A percentile compares a stretch with the other conserved stretches of the same genome.
Conservation (phyloP, 2,329 filamentous ascomycete genomes). For the Blastomyces percursus region DNA sequence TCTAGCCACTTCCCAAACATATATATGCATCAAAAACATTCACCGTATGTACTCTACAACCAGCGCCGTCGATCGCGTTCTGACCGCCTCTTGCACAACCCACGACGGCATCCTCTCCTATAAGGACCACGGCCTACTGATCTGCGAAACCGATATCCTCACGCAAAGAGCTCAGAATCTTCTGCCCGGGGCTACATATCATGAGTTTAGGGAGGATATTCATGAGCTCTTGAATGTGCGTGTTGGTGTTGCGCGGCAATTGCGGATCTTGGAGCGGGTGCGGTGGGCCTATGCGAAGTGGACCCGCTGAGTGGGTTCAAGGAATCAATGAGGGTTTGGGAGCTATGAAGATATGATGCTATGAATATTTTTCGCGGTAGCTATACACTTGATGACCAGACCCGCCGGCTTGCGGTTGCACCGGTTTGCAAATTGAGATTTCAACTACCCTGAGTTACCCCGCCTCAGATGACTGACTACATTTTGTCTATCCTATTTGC, state of each 20-base stretch:
- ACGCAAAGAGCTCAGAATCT: slow-evolving; percentile 55
- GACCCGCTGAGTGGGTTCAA: slow-evolving; percentile 32
- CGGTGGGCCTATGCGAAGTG: slow-evolving; percentile 83
- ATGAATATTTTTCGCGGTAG: not conserved
- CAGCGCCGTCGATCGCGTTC: slow-evolving; percentile 71
- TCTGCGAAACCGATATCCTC: slow-evolving; percentile 82
- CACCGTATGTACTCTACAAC: slow-evolving; percentile 3
- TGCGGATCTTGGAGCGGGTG: slow-evolving; percentile 69
- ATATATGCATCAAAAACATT: not conserved
- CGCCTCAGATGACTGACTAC: no score
- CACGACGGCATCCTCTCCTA: slow-evolving; percentile 70
- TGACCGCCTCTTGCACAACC: slow-evolving; percentile 57
- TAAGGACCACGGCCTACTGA: slow-evolving; percentile 79
- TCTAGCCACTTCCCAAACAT: not conserved
- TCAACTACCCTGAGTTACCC: no score
- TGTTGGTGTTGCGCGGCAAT: slow-evolving; percentile 65
- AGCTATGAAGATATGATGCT: not conserved
- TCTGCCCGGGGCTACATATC: slow-evolving; percentile 62
- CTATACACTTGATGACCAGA: no score
- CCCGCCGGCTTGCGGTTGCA: no score
- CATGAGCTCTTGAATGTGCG: slow-evolving; percentile 72
- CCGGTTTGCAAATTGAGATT: no score
- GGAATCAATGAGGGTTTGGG: no score
- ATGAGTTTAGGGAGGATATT: slow-evolving; percentile 81
- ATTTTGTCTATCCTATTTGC: no score